Conservation (phyloP, 306 rosid genomes). For the Cicer judaicum region DNA sequence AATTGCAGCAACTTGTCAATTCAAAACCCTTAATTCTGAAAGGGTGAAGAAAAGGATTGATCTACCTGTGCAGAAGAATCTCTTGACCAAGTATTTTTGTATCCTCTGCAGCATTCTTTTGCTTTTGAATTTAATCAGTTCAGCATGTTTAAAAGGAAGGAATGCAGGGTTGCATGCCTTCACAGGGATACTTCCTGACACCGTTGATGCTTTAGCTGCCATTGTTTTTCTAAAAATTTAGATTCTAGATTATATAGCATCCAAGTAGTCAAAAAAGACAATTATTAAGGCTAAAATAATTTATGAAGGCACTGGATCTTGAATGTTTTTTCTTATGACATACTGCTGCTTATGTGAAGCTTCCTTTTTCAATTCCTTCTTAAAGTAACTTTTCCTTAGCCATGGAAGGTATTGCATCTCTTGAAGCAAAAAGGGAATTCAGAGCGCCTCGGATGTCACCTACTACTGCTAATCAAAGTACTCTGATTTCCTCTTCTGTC, state of each 20-base stretch:
- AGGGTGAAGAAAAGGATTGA: constrained; percentile 70
- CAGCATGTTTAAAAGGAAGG: constrained; percentile 32
- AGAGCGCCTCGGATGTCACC: constrained; percentile 82
- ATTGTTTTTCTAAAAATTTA: constrained; percentile 8
- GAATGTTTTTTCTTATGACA: constrained; percentile 5
- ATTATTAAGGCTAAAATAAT: not conserved
- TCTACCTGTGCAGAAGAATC: constrained; percentile 90
- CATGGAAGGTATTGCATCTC: constrained; percentile 85
- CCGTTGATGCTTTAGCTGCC: constrained; percentile 1
- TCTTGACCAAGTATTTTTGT: constrained; percentile 87
- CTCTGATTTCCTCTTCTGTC: constrained; percentile 50
- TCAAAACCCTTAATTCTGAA: constrained; percentile 58
- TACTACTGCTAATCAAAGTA: constrained; percentile 51
- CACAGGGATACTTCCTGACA: constrained; percentile 29
- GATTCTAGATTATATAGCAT: constrained; percentile 12
- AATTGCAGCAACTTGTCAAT: constrained; percentile 47
- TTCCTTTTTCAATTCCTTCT: constrained; percentile 30
- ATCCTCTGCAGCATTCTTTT: constrained; percentile 57
- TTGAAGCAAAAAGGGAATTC: constrained; percentile 89
- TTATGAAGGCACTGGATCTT: constrained; percentile 19
- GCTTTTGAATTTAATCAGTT: constrained; percentile 5
- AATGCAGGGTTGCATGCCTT: constrained; percentile 33
- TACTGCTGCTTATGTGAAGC: constrained; percentile 5
- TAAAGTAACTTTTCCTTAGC: constrained; percentile 57
- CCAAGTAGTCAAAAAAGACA: constrained; percentile 24